Conservation (phyloP, 352 stramenopile species). For the Globisporangium spinosum region DNA sequence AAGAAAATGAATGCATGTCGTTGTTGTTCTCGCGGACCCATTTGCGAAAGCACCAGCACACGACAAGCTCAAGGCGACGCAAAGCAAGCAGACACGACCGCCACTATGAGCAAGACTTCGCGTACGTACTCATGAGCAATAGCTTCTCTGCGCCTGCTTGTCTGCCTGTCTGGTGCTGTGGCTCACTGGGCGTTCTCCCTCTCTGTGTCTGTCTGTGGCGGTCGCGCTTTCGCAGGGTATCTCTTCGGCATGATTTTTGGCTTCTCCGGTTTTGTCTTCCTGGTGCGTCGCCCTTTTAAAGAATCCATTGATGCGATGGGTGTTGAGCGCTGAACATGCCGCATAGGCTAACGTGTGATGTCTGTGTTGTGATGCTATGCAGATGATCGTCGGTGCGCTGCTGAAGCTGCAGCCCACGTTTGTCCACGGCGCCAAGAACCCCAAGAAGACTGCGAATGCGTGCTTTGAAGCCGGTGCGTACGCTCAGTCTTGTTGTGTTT, state of each 20-base stretch:
- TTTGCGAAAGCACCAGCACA: constrained; percentile 8
- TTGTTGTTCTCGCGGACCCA: constrained; percentile 1
- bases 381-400: constrained; percentile 67
- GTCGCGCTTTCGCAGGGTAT: constrained; percentile 36
- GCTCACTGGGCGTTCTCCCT: background rate
- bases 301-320: background rate
- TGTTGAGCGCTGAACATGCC: background rate
- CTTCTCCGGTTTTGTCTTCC: constrained; percentile 76
- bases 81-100: background rate
- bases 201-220: background rate
- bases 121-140: constrained; percentile 9
- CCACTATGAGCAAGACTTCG: constrained; percentile 20
- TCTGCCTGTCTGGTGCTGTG: background rate
- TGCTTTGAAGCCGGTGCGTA: constrained; percentile 76
- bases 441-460: constrained; percentile 62
- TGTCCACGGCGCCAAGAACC: constrained; percentile 67
- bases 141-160: background rate
- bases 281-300: constrained; percentile 32
- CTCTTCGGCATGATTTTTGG: constrained; percentile 76
- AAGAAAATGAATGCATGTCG: background rate
- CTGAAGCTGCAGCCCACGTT: constrained; percentile 76
- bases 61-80: background rate
- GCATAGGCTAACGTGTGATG: background rate
- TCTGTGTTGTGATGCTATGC: constrained; percentile 14
- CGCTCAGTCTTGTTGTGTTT: background rate